phyloP scores from a whole-genome alignment of 192 early-diverging fungal genomes.

The Dimargaris xerosporica region DNA sequence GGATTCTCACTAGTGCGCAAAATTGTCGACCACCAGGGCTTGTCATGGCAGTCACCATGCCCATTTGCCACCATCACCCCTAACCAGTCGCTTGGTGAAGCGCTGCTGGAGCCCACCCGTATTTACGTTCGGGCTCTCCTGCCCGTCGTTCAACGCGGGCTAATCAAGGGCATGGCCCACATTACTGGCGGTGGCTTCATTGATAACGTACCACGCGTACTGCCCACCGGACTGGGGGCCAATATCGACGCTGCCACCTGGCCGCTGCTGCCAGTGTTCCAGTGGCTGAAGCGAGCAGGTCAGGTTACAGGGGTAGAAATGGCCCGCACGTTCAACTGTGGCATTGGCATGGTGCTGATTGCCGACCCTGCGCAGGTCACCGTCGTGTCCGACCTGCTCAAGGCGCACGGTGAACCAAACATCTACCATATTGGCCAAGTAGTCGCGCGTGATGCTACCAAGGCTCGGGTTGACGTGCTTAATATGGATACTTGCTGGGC shows the following conservation, averaged over 20 bases:
- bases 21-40: slow-evolving; percentile 57
- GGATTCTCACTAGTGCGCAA: slow-evolving; percentile 97
- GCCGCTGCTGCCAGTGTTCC: slow-evolving; percentile 82
- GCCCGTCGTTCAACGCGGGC: slow-evolving; percentile 51
- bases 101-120: slow-evolving; percentile 81
- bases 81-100: slow-evolving; percentile 45
- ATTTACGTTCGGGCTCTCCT: slow-evolving; percentile 92
- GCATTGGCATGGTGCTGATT: slow-evolving; percentile 94
- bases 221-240: slow-evolving; percentile 71
- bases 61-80: slow-evolving; percentile 51
- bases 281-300: slow-evolving; percentile 82
- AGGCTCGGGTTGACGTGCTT: too few relatives aligned
- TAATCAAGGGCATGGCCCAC: slow-evolving; percentile 94
- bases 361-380: slow-evolving; percentile 45
- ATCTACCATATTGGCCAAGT: slow-evolving; percentile 61
- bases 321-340: slow-evolving; percentile 97
- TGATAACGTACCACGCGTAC: slow-evolving; percentile 93
- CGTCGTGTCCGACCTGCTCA: slow-evolving; percentile 39
- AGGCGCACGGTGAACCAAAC: slow-evolving; percentile 39
- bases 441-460: too few relatives aligned
- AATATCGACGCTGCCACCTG: slow-evolving; percentile 67
- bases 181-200: slow-evolving; percentile 98
- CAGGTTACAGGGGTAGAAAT: slow-evolving; percentile 53
- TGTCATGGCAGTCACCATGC: slow-evolving; percentile 60
- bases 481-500: too few relatives aligned